A percentile compares a stretch with the other conserved stretches of the same genome.
Evolutionary conservation across 306 rosid species (phyloP).

Genomic region (Prunus fruticosa): DNA sequence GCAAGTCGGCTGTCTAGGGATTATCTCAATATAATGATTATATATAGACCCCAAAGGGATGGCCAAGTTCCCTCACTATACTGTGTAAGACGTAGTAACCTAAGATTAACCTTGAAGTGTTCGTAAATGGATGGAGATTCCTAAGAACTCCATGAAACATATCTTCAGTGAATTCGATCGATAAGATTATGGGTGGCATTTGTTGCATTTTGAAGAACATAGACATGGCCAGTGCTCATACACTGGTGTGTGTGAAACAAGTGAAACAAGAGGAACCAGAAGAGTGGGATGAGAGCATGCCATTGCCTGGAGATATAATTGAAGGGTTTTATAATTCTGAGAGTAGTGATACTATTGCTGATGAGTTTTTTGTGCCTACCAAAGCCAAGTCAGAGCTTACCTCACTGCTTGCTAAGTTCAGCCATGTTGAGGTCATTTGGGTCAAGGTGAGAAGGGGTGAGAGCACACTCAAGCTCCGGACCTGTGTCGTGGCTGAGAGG

Average conservation of each 20-base stretch:
- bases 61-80: not conserved
- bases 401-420: slow-evolving; percentile 49
- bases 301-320: slow-evolving; percentile 70
- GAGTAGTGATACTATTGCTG: slow-evolving; percentile 6
- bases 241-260: slow-evolving; percentile 55
- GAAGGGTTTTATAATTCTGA: slow-evolving; percentile 42
- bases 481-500: slow-evolving; percentile 46
- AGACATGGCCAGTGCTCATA: slow-evolving; percentile 35
- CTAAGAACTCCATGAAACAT: not conserved
- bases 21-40: not conserved
- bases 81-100: slow-evolving; percentile 8
- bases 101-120: slow-evolving; percentile 23
- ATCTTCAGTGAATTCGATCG: not conserved
- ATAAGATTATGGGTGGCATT: not conserved
- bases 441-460: slow-evolving; percentile 64
- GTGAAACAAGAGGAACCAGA: slow-evolving; percentile 57
- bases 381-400: slow-evolving; percentile 60
- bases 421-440: slow-evolving; percentile 42
- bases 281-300: slow-evolving; percentile 79
- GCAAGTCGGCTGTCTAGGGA: slow-evolving; percentile 12
- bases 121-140: slow-evolving; percentile 19
- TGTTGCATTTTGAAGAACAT: not conserved
- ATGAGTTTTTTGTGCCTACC: slow-evolving; percentile 34
- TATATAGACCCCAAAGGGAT: not conserved
- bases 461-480: slow-evolving; percentile 38